Evolutionary conservation across 73 alveolate genomes (phyloP), one percentile per base, ranked within the genome.

Genomic region (Breviolum minutum): DNA sequence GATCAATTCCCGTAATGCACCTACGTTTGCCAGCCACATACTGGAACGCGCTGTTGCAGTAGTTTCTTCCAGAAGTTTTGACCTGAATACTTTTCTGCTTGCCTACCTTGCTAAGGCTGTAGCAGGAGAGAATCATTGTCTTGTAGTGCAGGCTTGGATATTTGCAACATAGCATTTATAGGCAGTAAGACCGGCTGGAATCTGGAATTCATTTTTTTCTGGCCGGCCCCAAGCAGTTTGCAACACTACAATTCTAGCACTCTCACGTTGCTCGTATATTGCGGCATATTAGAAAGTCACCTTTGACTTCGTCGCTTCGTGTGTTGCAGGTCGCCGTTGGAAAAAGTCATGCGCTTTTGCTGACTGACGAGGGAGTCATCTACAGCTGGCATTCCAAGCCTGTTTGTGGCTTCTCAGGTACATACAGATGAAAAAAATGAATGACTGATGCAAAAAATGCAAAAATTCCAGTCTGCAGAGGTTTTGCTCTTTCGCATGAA

Each of bases 331-430:
- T 76, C 61, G 86, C 89, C 24, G 89, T 71, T 27, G 98, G 98
- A 13, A 92, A 76, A 63, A 60, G 91, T 29, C 98, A 74, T 63
- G 76, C 98, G 2, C 73, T 92, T 22, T 54, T 92, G 66, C 73
- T 92, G 90, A 92, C 98, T 2, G 98, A 92, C 22, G 98, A 92
- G 70, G 98, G 98, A 7, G 98, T 92, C 69, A n/a, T 92, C 54
- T 92, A 92, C 98, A 92, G 98, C 98, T 92, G 98, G 98, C 54
- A 32, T 24, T 62, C 82, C 80, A 26, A 64, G 68, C 90, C 66
- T 71, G 97, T 87, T 85, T 85, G 27, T 62, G 9, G 29, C 14
- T 12, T 32, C 62, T 79, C 12, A 30, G 16, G 8, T 77, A 10
- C 61, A 77, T 30, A 62, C 29, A 30, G 26, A 61, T 84, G 93